These are phyloP conservation scores for Xylaria sp. DNA, from an alignment of 495 filamentous ascomycete species.

Conservation along the genomic window DNA sequence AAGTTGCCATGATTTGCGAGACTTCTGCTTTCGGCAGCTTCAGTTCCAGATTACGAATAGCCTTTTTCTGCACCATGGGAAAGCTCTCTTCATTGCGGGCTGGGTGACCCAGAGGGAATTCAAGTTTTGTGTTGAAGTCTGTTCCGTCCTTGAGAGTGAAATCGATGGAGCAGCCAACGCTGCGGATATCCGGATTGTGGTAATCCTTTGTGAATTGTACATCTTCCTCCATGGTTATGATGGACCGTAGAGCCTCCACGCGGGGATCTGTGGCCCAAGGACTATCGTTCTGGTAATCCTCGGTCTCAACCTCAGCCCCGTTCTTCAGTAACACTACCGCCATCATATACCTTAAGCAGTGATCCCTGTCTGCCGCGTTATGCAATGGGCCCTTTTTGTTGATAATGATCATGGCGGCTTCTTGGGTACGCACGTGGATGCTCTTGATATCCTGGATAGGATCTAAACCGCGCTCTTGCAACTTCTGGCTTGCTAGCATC, in stretches of 20 bases:
- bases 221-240: constrained; percentile 43
- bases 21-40: constrained; percentile 13
- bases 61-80: constrained; percentile 20
- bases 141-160: constrained; percentile 18
- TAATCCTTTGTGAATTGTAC: constrained; percentile 48
- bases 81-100: constrained; percentile 21
- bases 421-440: constrained; percentile 46
- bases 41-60: constrained; percentile 20
- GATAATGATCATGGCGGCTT: constrained; percentile 49
- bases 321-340: constrained; percentile 49
- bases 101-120: constrained; percentile 22
- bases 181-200: constrained; percentile 35
- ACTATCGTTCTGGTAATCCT: constrained; percentile 49
- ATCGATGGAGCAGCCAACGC: constrained; percentile 15
- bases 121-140: constrained; percentile 11
- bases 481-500: constrained; percentile 39
- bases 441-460: constrained; percentile 36
- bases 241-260: constrained; percentile 41
- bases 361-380: constrained; percentile 56
- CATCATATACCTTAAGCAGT: constrained; percentile 54
- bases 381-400: constrained; percentile 47
- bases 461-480: constrained; percentile 25
- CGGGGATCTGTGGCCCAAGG: constrained; percentile 40
- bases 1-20: constrained; percentile 5
- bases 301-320: constrained; percentile 37